These are phyloP conservation scores for Leishmania lainsoni DNA, from an alignment of 208 protist species.

Conservation along the genomic window DNA sequence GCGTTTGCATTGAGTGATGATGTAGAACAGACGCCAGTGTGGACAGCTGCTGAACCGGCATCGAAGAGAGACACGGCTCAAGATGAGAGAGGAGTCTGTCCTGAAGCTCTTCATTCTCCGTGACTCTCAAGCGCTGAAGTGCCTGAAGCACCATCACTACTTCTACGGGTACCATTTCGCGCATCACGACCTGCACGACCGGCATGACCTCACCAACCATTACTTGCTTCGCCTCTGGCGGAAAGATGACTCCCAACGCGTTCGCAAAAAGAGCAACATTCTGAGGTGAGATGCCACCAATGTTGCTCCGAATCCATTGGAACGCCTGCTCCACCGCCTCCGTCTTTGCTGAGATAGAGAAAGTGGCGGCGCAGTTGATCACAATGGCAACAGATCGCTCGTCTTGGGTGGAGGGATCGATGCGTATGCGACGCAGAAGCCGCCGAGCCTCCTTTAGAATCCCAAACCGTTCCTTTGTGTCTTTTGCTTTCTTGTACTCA, in stretches of 20 bases:
- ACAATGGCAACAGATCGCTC: constrained; percentile 71
- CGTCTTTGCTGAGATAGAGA: constrained; percentile 30
- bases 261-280: constrained; percentile 83
- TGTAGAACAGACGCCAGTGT: constrained; percentile 64
- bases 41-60: constrained; percentile 76
- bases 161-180: constrained; percentile 79
- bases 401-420: constrained; percentile 87
- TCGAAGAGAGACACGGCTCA: constrained; percentile 48
- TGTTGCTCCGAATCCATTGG: constrained; percentile 70
- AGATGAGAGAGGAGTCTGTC: constrained; percentile 54
- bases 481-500: constrained; percentile 58
- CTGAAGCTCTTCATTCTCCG: constrained; percentile 41
- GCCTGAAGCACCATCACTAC: constrained; percentile 87
- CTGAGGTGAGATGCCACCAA: constrained; percentile 63
- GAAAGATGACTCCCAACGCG: constrained; percentile 55
- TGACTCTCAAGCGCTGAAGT: constrained; percentile 55
- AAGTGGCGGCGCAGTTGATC: constrained; percentile 78
- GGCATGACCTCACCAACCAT: constrained; percentile 47
- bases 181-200: constrained; percentile 47
- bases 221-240: constrained; percentile 45
- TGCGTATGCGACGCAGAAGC: constrained; percentile 44
- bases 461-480: constrained; percentile 44
- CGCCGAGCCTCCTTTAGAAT: constrained; percentile 59
- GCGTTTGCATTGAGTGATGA: constrained; percentile 33
- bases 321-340: constrained; percentile 60